Base-by-base conservation (phyloP, 2,329 filamentous ascomycete genomes). In the Trichophyton rubrum region DNA sequence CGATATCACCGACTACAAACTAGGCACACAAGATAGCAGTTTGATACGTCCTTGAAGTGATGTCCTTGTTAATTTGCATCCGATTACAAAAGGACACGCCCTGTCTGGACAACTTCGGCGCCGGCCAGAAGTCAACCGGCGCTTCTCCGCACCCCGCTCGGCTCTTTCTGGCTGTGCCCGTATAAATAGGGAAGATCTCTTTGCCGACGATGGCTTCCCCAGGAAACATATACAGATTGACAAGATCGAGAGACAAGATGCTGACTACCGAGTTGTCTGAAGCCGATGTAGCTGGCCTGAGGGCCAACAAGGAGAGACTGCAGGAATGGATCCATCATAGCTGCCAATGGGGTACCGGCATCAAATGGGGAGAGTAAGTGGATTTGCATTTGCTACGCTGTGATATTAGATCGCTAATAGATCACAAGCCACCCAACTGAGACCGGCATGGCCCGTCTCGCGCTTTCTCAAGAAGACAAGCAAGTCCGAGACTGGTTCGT, bases 401-500 rank as follows among this genome's bases (percentile, higher is more conserved):
- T 20, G n/a, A 35, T 20, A 59, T n/a, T 17, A 40, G 20, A 24
- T 27, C 6, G 22, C 57, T 59, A 49, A 59, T 27, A 43, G n/a
- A 49, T 43, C 9, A 49, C 30, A 47, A 74, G 73, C 63, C 67
- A 66, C 6, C 64, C 69, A 38, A 87, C 82, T 11, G 83, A 90
- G 62, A 88, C 85, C 0, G 89, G 89, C 61, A 92, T 92, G 88
- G 81, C 83, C 27, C 84, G 89, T 1, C 80, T 92, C 1, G 77
- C 87, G 2, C 78, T 92, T 20, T 85, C 85, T 1, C 83, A 90
- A 66, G 77, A 83, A 1, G 89, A 92, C 69, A 88, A 85, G 68
- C 73, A 81, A 66, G 87, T 81, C 11, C 82, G 89, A 43, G 83
- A 88, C 70, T 93, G 88, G 88, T 90, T 93, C 64, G 79, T 85